Evolutionary conservation across 2,329 filamentous ascomycete genomes (phyloP), one percentile per base, ranked within the genome.

Genomic region (Daldinia sp.): DNA sequence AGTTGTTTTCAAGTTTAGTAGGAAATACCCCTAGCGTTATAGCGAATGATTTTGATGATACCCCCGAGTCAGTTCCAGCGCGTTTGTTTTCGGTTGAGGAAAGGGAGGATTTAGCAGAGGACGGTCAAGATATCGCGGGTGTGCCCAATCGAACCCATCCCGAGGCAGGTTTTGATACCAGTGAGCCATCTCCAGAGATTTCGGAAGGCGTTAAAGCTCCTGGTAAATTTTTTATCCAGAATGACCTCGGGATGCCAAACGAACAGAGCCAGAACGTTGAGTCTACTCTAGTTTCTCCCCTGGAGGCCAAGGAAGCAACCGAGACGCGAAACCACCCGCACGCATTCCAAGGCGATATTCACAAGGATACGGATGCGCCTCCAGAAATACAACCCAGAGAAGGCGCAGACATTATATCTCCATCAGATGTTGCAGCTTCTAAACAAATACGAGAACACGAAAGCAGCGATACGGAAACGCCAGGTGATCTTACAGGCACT

Each of bases 1-100:
- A 73, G 71, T 76, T 72, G 70, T 74, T 67, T 52, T 52, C 63
- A 41, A 63, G 32, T 69, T 63, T 30, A 55, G 53, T 75, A 69
- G 48, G 49, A 64, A 72, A 79, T 78, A 74, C 74, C 74, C 74
- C 73, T 76, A 72, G 72, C 73, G 74, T 77, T 75, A 55, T 63
- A 51, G 63, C 53, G 49, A 61, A 62, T 70, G 66, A 67, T 68
- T 54, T 67, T 69, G 66, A 65, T 67, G 65, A 68, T 69, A 66
- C 61, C 66, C 64, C 67, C 70, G 68, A 71, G 61, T 57, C 56
- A 52, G 66, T 65, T 64, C 58, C 58, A 62, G 58, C 60, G 54
- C 55, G 30, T 67, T 60, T 58, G 23, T 52, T 56, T 45, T 59
- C 47, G 43, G 48, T 58, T 58, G 54, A 55, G 48, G 55, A 60